Percentiles rank a stretch among this genome's conserved stretches.
These are phyloP conservation scores for Peronospora destructor DNA, from an alignment of 352 stramenopile species.

Conservation along the genomic window DNA sequence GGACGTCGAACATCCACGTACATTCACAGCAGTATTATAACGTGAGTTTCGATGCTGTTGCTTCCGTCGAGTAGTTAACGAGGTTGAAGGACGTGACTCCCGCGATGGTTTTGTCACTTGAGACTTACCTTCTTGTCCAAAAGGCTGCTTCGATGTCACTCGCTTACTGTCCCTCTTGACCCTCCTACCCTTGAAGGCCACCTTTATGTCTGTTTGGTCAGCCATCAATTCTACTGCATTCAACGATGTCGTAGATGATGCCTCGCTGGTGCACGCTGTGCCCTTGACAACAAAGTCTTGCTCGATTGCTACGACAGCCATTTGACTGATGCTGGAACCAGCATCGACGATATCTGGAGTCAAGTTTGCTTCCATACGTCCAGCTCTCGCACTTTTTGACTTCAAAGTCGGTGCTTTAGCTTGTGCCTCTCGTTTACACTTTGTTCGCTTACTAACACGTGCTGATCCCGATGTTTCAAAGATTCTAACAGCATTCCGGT, in stretches of 20 bases:
- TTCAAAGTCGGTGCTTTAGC: conserved; percentile 7
- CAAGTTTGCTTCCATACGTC: not conserved
- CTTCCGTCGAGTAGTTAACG: not conserved
- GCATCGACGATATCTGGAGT: not conserved
- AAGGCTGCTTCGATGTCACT: not conserved
- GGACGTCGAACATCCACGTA: not conserved
- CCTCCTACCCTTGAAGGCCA: conserved; percentile 2
- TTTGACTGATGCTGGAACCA: not conserved
- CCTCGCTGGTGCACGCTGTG: not conserved
- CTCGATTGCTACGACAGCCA: conserved; percentile 2
- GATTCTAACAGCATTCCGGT: not conserved
- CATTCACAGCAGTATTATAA: conserved; percentile 1
- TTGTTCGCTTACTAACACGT: not conserved
- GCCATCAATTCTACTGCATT: not conserved
- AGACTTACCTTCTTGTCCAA: conserved; percentile 1
- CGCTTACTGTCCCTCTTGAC: not conserved
- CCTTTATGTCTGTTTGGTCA: not conserved
- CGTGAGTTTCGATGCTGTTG: not conserved
- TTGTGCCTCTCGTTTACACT: conserved; percentile 3
- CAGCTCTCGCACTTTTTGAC: not conserved
- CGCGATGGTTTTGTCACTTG: not conserved
- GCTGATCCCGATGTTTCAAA: not conserved
- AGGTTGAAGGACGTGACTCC: not conserved
- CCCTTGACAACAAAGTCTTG: conserved; percentile 5
- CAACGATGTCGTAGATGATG: conserved; percentile 5